Conservation (phyloP, 192 early-diverging fungal genomes). For the Polychytrium aggregatum region DNA sequence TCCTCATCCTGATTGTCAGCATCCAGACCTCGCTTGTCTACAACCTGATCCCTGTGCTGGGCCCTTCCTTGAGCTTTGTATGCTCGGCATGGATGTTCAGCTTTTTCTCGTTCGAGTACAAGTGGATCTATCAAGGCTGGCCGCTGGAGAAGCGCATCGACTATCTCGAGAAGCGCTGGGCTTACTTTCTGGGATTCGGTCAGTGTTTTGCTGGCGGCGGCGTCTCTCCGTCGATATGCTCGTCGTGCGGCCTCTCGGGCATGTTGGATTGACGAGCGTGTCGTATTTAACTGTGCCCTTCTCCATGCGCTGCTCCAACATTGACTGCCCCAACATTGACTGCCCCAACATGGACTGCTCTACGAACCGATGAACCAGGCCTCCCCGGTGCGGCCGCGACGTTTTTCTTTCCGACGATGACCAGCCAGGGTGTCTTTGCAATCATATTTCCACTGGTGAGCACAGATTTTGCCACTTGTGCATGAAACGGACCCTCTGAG, state of each 20-base stretch:
- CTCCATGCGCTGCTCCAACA: not conserved
- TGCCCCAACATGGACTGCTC: not conserved
- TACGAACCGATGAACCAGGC: slow-evolving; percentile 7
- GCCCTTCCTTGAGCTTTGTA: slow-evolving; percentile 27
- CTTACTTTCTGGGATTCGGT: slow-evolving; percentile 57
- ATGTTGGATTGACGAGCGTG: too few species aligned
- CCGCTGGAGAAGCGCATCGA: slow-evolving; percentile 33
- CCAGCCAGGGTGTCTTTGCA: slow-evolving; percentile 35
- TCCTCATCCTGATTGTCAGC: slow-evolving; percentile 36
- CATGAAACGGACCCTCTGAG: too few species aligned
- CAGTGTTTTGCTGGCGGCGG: slow-evolving; percentile 1
- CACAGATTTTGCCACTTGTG: not conserved
- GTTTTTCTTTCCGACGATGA: slow-evolving; percentile 35
- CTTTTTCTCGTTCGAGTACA: slow-evolving; percentile 48
- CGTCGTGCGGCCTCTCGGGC: not conserved
- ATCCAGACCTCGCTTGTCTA: slow-evolving; percentile 15
- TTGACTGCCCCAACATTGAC: not conserved
- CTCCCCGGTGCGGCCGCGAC: slow-evolving; percentile 28
- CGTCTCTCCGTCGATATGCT: not conserved
- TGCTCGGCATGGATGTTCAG: slow-evolving; percentile 24
- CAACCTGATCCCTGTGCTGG: slow-evolving; percentile 24
- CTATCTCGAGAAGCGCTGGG: slow-evolving; percentile 45
- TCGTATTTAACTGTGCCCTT: slow-evolving; percentile 1
- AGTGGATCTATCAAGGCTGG: slow-evolving; percentile 40
- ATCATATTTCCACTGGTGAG: slow-evolving; percentile 37